phyloP scores from a whole-genome alignment of 768 basidiomycete species.

The Russula abietina region DNA sequence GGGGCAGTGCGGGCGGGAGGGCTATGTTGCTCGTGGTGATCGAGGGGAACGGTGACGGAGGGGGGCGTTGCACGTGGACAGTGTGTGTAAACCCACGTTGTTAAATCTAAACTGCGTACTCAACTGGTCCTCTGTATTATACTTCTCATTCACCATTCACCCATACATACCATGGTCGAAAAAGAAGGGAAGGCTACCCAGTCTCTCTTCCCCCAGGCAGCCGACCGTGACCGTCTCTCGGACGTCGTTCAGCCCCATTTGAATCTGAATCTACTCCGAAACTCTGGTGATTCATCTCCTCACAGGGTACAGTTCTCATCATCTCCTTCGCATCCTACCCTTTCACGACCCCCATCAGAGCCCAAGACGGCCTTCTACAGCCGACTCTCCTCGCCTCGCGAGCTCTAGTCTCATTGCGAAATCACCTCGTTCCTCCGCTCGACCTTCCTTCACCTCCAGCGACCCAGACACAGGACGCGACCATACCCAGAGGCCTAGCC shows the following conservation, averaged over 20 bases:
- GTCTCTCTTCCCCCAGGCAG: slow-evolving; percentile 24
- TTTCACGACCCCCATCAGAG: slow-evolving; percentile 74
- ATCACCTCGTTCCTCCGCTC: slow-evolving; percentile 25
- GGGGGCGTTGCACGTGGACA: slow-evolving; percentile 16
- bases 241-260: slow-evolving; percentile 23
- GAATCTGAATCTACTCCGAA: slow-evolving; percentile 24
- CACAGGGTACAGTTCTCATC: slow-evolving; percentile 30
- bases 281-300: slow-evolving; percentile 26
- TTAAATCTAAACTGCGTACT: neutral
- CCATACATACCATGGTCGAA: slow-evolving; percentile 23
- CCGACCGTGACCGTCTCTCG: slow-evolving; percentile 19
- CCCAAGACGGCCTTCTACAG: slow-evolving; percentile 77
- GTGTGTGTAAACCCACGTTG: slow-evolving; percentile 16
- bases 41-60: slow-evolving; percentile 5
- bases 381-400: slow-evolving; percentile 70
- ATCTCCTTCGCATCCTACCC: slow-evolving; percentile 44
- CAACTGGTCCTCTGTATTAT: slow-evolving; percentile 8
- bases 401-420: slow-evolving; percentile 29
- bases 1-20: slow-evolving; percentile 23
- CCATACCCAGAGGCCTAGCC: slow-evolving; percentile 30
- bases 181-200: slow-evolving; percentile 19
- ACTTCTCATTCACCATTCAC: slow-evolving; percentile 4
- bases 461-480: slow-evolving; percentile 29
- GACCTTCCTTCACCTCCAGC: slow-evolving; percentile 18
- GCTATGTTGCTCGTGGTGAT: slow-evolving; percentile 19